These are phyloP conservation scores for Syzygium syzygioides DNA, from an alignment of 441 rosid species.

Conservation along the genomic window DNA sequence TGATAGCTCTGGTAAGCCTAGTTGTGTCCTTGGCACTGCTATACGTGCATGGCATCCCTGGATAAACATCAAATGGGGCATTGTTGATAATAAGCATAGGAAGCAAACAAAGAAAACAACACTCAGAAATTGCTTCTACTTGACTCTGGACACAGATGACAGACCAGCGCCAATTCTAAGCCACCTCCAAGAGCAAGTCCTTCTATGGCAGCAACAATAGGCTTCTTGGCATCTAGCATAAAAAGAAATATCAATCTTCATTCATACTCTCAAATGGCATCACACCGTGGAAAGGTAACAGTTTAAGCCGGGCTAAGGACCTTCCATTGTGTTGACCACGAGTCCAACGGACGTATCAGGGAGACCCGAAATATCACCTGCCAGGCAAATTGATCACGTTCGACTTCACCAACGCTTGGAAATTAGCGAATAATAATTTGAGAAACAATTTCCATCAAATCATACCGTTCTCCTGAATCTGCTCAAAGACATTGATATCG, in stretches of 20 bases:
- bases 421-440: neutral
- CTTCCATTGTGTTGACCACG: slow-evolving; percentile 71
- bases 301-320: slow-evolving; percentile 20
- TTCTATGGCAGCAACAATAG: slow-evolving; percentile 92
- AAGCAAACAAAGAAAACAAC: neutral
- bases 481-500: slow-evolving; percentile 74
- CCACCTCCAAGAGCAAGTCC: slow-evolving; percentile 99
- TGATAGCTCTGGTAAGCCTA: slow-evolving; percentile 86
- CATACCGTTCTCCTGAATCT: slow-evolving; percentile 70
- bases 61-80: neutral
- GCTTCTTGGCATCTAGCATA: slow-evolving; percentile 71
- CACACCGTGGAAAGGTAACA: neutral
- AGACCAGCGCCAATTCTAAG: slow-evolving; percentile 84
- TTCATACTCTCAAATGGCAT: neutral
- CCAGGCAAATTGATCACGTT: slow-evolving; percentile 9
- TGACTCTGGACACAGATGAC: slow-evolving; percentile 3
- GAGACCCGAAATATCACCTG: slow-evolving; percentile 67
- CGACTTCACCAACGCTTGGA: neutral
- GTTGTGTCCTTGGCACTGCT: slow-evolving; percentile 74
- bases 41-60: slow-evolving; percentile 94
- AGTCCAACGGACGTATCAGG: slow-evolving; percentile 87
- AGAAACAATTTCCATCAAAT: neutral
- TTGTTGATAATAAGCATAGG: neutral
- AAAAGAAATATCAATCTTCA: slow-evolving; percentile 3
- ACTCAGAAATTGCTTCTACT: neutral